Percentiles rank a stretch among this genome's conserved stretches.
Evolutionary conservation across 495 filamentous ascomycete genomes (phyloP).

Genomic region (Trichoderma gamsii): DNA sequence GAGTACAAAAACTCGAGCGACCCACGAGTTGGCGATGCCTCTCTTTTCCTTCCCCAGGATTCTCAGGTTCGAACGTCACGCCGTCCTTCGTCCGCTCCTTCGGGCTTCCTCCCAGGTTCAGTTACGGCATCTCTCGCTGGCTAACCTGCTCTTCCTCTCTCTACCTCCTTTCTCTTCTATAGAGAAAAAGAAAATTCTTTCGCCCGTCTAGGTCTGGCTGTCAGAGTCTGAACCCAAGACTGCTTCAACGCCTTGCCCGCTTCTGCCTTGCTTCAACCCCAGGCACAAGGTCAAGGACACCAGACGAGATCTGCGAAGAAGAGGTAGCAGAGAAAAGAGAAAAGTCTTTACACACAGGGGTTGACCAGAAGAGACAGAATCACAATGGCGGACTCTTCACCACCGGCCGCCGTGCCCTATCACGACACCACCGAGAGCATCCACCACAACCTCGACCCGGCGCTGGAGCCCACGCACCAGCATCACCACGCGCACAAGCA

Average conservation of each 20-base stretch:
- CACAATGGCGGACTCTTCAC: conserved; percentile 1
- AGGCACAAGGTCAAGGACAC: background rate
- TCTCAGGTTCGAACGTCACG: conserved; percentile 10
- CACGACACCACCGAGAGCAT: background rate
- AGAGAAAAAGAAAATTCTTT: no score
- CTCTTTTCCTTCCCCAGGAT: conserved; percentile 9
- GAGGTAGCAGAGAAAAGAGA: conserved; percentile 1
- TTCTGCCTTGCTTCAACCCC: background rate
- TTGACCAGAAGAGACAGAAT: background rate
- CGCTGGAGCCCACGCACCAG: conserved; percentile 14
- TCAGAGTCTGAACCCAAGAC: no score
- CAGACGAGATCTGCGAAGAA: background rate
- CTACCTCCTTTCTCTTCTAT: background rate
- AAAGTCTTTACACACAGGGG: background rate
- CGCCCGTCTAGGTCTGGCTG: background rate
- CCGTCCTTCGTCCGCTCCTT: conserved; percentile 9
- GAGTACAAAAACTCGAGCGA: conserved; percentile 10
- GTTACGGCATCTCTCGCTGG: background rate
- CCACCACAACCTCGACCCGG: conserved; percentile 15
- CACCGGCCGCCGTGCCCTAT: background rate
- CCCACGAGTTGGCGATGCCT: background rate
- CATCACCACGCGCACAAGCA: conserved; percentile 20
- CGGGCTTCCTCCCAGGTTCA: conserved; percentile 13
- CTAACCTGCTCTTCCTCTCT: conserved; percentile 10
- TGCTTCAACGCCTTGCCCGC: background rate